Evolutionary conservation across 306 rosid genomes (phyloP), one percentile per base, ranked within the genome.

Genomic region (Malus sylvestris): DNA sequence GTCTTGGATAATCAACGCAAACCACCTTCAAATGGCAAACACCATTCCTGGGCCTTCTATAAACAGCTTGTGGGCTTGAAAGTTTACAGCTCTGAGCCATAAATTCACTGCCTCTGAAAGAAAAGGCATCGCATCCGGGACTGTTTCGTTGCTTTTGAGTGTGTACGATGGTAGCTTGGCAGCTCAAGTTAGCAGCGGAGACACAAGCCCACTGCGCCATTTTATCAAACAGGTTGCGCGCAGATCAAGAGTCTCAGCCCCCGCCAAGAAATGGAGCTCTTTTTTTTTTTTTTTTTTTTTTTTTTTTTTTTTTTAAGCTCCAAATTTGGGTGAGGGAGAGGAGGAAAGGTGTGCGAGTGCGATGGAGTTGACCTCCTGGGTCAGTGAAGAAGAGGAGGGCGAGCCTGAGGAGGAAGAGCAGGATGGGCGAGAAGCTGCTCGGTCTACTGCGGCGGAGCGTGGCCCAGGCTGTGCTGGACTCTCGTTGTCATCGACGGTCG

Each of bases 1-100:
- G 98, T 59, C 98, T 87, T 6, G 98, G 98, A 74, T 85, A 95
- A 61, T 95, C 98, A 52, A 87, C n/a, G 51, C 96, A 95, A 80
- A 90, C 92, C 6, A 95, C 92, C 82, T 88, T 77, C 76, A 93
- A 76, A 7, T 89, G 88, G 38, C 71, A 64, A 57, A 53, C 77
- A 68, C 74, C 83, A 78, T 81, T 87, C 74, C 82, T 85, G 13
- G 59, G 65, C 75, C 79, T 70, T 55, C 65, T 80, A 65, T 70
- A 79, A 64, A 72, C 6, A 64, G 77, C 30, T 72, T 51, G 81
- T 66, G 87, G 51, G 70, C 77, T 74, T 65, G 78, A 27, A 71
- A 79, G 65, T 68, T 83, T 78, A 67, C 81, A 70, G 40, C 73
- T 77, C 25, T 68, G 79, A 70, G 93, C 88, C 87, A 85, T 75